Evolutionary conservation across 441 rosid genomes (phyloP), one percentile per base, ranked within the genome.

Genomic region (Croton setiger): DNA sequence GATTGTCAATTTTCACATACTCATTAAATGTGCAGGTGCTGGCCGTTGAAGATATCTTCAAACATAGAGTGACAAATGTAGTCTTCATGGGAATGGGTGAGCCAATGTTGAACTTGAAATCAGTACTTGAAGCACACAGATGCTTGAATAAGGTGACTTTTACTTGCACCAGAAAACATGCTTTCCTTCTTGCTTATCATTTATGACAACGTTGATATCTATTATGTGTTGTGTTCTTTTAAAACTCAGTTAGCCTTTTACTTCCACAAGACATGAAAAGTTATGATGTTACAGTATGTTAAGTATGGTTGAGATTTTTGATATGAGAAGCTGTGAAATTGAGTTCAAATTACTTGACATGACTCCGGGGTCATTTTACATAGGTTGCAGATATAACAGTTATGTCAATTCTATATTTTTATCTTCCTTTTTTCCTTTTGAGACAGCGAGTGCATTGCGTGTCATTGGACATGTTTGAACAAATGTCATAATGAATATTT

Each of bases 81-180:
- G 99, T 90, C 45, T 95, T 95, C 72, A 92, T 92, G 97, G 99
- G 99, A 63, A 92, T 89, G 97, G 99, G 98, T 37, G 99, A 95
- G 72, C 99, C 98, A 21, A 90, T 95, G 98, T 79, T 95, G 80
- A 95, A 95, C 78, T 81, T 94, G 61, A 90, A 92, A 75, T 77
- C 94, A 5, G 98, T 92, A 57, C 86, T 95, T 69, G 96, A 90
- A 63, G 96, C 98, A 21, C 98, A 95, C 76, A 85, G 79, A 58
- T 92, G 97, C 81, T 74, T 90, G 80, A 92, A 92, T 77, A 92
- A 92, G 96, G 99, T 92, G 70, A 58, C 51, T 52, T 39, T 64
- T 53, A 43, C 68, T 62, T 67, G 56, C 20, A n/a, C 13, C 62
- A 44, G 49, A 18, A 13, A 67, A 53, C 43, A 3, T 69, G 20